phyloP scores from a whole-genome alignment of 192 early-diverging fungal species.

The Mortierella alpina region DNA sequence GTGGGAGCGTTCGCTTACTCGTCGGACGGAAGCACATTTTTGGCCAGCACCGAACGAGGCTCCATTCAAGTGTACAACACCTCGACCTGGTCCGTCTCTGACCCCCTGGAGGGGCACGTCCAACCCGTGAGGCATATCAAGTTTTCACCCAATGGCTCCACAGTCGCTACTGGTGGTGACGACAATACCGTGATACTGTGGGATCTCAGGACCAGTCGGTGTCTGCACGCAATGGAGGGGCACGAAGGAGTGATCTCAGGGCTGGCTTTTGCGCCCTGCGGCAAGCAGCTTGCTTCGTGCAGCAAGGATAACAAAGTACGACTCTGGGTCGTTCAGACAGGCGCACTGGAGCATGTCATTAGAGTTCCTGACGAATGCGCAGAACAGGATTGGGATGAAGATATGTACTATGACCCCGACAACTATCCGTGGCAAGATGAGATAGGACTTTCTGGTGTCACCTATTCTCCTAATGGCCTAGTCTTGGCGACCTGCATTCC shows the following conservation, averaged over 20 bases:
- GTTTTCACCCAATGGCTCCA: background rate
- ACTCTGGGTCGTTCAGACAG: background rate
- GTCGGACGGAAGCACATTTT: background rate
- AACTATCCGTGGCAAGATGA: too few species aligned
- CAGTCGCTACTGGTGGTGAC: background rate
- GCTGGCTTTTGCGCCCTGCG: background rate
- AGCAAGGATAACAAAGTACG: background rate
- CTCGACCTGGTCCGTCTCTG: background rate
- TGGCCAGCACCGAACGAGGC: background rate
- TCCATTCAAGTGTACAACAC: background rate
- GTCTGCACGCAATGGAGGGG: background rate
- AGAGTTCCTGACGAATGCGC: background rate
- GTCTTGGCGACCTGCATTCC: too few species aligned
- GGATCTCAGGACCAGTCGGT: background rate
- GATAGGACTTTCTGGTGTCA: too few species aligned
- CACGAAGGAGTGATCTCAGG: background rate
- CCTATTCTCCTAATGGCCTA: too few species aligned
- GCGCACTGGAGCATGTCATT: background rate
- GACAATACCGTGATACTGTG: background rate
- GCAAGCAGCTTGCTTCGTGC: background rate
- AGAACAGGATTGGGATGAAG: background rate
- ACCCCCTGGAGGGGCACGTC: background rate
- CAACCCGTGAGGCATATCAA: background rate
- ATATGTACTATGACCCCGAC: too few species aligned
- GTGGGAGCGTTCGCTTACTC: background rate